These are phyloP conservation scores for Amanita pallidorosea DNA, from an alignment of 768 basidiomycete genomes.

Conservation along the genomic window DNA sequence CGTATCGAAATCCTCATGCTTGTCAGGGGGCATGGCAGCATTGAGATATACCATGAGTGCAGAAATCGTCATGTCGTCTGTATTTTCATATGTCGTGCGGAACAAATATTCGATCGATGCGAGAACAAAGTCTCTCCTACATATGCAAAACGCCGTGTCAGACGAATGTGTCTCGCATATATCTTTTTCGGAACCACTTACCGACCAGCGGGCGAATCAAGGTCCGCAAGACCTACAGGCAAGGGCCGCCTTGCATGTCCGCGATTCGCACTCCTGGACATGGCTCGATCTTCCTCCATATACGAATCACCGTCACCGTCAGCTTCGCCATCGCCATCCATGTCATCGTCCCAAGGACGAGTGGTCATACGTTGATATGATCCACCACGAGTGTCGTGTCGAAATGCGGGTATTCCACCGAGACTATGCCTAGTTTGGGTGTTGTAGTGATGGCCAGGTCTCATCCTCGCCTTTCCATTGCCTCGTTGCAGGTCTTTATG, in stretches of 20 bases:
- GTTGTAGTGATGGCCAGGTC: not conserved
- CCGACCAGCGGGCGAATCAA: conserved; percentile 53
- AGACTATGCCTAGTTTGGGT: conserved; percentile 7
- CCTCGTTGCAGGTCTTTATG: conserved; percentile 5
- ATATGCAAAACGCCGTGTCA: not conserved
- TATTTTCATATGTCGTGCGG: conserved; percentile 51
- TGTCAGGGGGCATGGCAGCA: conserved; percentile 65
- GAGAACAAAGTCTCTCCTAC: conserved; percentile 49
- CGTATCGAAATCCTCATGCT: conserved; percentile 77
- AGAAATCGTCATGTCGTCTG: conserved; percentile 63
- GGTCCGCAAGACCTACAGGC: conserved; percentile 40
- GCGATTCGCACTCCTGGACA: conserved; percentile 10
- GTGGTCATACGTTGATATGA: not conserved
- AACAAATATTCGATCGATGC: conserved; percentile 56
- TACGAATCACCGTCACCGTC: conserved; percentile 17
- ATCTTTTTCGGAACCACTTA: conserved; percentile 22
- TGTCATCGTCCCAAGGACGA: conserved; percentile 2
- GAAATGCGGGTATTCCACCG: conserved; percentile 6
- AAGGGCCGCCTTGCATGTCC: conserved; percentile 16
- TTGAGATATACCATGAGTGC: conserved; percentile 63
- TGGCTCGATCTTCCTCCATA: conserved; percentile 14
- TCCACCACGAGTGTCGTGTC: not conserved
- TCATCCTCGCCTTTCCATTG: conserved; percentile 8
- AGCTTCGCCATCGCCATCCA: conserved; percentile 13
- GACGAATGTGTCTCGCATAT: not conserved